These are phyloP conservation scores for Wickerhamomyces canadensis DNA, from an alignment of 805 yeast genomes.

Conservation along the genomic window DNA sequence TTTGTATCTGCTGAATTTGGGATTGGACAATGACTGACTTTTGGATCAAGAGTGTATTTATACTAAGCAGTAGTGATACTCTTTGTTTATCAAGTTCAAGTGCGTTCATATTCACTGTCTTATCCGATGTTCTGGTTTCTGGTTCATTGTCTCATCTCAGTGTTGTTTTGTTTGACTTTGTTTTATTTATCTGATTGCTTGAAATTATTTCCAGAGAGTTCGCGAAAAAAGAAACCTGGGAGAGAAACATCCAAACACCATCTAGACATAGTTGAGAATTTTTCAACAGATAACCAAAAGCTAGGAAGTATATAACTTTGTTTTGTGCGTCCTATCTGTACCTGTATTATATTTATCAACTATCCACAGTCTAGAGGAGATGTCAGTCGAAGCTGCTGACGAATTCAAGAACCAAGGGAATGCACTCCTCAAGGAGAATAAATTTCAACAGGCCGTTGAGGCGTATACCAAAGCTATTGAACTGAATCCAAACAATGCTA, in stretches of 20 bases:
- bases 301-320: no score
- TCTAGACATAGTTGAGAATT: background rate
- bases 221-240: background rate
- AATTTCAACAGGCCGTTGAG: slow-evolving; percentile 59
- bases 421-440: slow-evolving; percentile 57
- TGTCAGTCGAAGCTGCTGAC: slow-evolving; percentile 33
- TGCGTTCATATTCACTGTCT: slow-evolving; percentile 14
- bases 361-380: no score
- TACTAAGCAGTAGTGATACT: slow-evolving; percentile 17
- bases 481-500: slow-evolving; percentile 48
- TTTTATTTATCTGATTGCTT: no score
- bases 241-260: slow-evolving; percentile 7
- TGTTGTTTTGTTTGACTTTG: no score
- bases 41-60: slow-evolving; percentile 22
- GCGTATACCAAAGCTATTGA: slow-evolving; percentile 72
- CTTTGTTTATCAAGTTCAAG: slow-evolving; percentile 20
- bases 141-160: no score
- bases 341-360: no score
- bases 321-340: no score
- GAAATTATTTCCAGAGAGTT: no score
- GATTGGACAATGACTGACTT: slow-evolving; percentile 21
- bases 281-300: background rate
- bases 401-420: slow-evolving; percentile 70
- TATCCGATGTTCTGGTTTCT: no score
- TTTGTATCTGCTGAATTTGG: slow-evolving; percentile 15